Conservation (phyloP, 2,329 filamentous ascomycete genomes). For the Penicillium sp. region DNA sequence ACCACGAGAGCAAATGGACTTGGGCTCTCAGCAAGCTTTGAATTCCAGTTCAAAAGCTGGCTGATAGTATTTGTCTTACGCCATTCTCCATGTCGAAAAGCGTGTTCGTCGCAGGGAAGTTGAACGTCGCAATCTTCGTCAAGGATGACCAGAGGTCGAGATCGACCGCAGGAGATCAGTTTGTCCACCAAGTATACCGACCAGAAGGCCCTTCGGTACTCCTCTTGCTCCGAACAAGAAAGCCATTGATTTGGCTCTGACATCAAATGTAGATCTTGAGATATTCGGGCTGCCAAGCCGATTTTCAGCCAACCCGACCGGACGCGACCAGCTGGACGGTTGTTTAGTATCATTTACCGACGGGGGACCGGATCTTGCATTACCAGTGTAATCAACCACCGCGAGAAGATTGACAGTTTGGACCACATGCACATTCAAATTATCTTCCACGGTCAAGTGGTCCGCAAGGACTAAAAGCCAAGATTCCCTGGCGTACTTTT, state of each 20-base stretch:
- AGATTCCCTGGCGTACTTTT: slow-evolving; percentile 32
- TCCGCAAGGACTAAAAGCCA: slow-evolving; percentile 38
- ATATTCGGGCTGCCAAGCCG: slow-evolving; percentile 59
- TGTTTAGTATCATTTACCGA: background rate
- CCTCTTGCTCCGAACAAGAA: slow-evolving; percentile 27
- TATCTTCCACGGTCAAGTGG: slow-evolving; percentile 34
- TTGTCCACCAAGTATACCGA: slow-evolving; percentile 34
- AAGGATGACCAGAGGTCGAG: slow-evolving; percentile 20
- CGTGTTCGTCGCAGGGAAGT: slow-evolving; percentile 27
- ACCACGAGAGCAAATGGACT: slow-evolving; percentile 32
- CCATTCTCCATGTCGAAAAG: slow-evolving; percentile 19
- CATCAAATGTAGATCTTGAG: slow-evolving; percentile 44
- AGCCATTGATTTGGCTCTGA: slow-evolving; percentile 20
- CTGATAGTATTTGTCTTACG: slow-evolving; percentile 22
- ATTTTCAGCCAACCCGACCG: slow-evolving; percentile 42
- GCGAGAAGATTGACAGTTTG: slow-evolving; percentile 42
- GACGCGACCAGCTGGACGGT: slow-evolving; percentile 30
- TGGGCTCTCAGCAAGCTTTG: slow-evolving; percentile 15
- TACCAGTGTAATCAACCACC: slow-evolving; percentile 42
- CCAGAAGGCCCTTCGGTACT: slow-evolving; percentile 32
- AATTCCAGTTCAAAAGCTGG: slow-evolving; percentile 25
- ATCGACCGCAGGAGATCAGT: slow-evolving; percentile 29
- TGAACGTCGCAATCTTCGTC: slow-evolving; percentile 29
- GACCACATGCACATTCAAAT: slow-evolving; percentile 36
- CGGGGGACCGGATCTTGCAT: background rate